These are phyloP conservation scores for Hanseniaspora valbyensis DNA, from an alignment of 805 yeast genomes.

Conservation along the genomic window DNA sequence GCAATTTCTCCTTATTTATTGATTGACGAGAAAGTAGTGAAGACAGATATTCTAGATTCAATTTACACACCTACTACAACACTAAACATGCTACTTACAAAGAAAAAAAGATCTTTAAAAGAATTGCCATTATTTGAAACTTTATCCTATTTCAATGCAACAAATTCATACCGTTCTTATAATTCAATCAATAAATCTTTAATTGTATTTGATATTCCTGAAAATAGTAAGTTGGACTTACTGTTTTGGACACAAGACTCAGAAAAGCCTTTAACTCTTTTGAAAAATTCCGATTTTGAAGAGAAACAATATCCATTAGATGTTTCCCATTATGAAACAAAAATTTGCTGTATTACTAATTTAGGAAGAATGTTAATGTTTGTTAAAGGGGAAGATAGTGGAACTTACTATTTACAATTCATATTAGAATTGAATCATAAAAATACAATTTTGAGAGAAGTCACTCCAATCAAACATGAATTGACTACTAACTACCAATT, in stretches of 20 bases:
- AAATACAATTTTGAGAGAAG: slow-evolving; percentile 48
- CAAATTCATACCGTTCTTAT: neutral
- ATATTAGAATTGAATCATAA: slow-evolving; percentile 47
- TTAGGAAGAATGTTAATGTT: slow-evolving; percentile 55
- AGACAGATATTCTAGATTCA: slow-evolving; percentile 7
- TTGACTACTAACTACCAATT: slow-evolving; percentile 35
- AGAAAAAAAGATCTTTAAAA: neutral
- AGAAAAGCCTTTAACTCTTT: neutral
- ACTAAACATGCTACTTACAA: neutral
- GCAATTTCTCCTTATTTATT: neutral
- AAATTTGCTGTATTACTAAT: slow-evolving; percentile 49
- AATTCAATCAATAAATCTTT: slow-evolving; percentile 3
- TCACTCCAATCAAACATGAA: slow-evolving; percentile 33
- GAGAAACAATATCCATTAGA: slow-evolving; percentile 3
- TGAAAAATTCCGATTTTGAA: neutral
- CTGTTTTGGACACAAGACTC: slow-evolving; percentile 2
- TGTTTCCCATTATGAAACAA: slow-evolving; percentile 29
- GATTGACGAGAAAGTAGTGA: neutral
- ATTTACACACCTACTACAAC: neutral
- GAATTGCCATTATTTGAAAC: slow-evolving; percentile 12
- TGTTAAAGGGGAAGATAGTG: slow-evolving; percentile 26
- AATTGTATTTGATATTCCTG: neutral
- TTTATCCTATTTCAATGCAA: neutral
- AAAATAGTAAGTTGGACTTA: neutral
- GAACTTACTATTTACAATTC: slow-evolving; percentile 35